Conservation (phyloP, 106 monocot genomes). For the Platanthera guangdongensis region DNA sequence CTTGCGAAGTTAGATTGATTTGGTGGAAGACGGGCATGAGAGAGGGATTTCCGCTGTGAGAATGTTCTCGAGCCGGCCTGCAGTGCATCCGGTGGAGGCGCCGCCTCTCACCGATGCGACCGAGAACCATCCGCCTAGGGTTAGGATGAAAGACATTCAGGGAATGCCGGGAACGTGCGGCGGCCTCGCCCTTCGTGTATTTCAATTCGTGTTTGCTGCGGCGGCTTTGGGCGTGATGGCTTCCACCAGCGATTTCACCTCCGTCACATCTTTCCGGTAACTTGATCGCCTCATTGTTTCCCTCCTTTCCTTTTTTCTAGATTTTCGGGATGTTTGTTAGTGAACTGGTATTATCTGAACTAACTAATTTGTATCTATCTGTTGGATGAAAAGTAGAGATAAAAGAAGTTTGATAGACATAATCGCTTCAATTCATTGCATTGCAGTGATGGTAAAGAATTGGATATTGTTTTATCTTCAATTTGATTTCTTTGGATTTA, state of each 20-base stretch:
- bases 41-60: constrained; percentile 4
- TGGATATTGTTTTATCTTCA: background rate
- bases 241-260: constrained; percentile 75
- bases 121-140: constrained; percentile 36
- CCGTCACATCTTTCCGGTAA: constrained; percentile 93
- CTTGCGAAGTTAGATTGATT: background rate
- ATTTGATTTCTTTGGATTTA: background rate
- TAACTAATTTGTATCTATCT: background rate
- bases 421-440: background rate
- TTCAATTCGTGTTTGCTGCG: constrained; percentile 63
- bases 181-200: constrained; percentile 62
- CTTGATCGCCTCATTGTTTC: background rate
- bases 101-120: constrained; percentile 49
- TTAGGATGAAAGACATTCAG: constrained; percentile 86
- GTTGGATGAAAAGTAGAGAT: background rate
- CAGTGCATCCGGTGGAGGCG: constrained; percentile 91
- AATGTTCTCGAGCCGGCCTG: constrained; percentile 78
- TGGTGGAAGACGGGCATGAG: constrained; percentile 7
- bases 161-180: constrained; percentile 83
- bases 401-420: background rate
- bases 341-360: background rate
- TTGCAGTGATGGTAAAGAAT: background rate
- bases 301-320: background rate
- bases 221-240: constrained; percentile 73
- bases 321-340: background rate